Evolutionary conservation across 2,329 filamentous ascomycete species (phyloP).

Genomic region (Fusarium robinianum): DNA sequence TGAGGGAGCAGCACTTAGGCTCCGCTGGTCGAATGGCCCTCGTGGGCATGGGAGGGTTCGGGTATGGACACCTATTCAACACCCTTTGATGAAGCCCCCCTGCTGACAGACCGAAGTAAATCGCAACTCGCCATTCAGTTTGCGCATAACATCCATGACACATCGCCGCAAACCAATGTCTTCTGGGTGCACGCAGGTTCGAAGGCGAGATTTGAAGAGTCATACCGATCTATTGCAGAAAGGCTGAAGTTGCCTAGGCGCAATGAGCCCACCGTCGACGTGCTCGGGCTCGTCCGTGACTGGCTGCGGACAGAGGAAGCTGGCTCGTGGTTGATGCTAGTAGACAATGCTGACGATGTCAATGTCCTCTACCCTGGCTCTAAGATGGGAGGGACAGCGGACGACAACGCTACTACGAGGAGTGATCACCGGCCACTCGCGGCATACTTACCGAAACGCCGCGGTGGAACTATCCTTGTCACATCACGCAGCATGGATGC

Average conservation of each 20-base stretch:
- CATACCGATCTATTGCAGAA: constrained; percentile 42
- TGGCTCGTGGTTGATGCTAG: constrained; percentile 28
- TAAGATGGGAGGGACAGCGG: background rate
- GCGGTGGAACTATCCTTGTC: constrained; percentile 22
- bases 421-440: constrained; percentile 4
- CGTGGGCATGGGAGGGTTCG: constrained; percentile 43
- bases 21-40: constrained; percentile 35
- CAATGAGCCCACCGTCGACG: constrained; percentile 38
- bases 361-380: constrained; percentile 8
- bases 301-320: constrained; percentile 35
- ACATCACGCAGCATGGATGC: constrained; percentile 21
- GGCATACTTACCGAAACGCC: constrained; percentile 19
- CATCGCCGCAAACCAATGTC: constrained; percentile 37
- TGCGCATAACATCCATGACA: constrained; percentile 35
- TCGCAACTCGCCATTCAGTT: constrained; percentile 44
- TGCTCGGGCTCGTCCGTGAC: constrained; percentile 39
- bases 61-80: constrained; percentile 10
- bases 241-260: constrained; percentile 37
- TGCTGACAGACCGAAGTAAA: constrained; percentile 20
- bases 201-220: constrained; percentile 41
- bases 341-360: constrained; percentile 29
- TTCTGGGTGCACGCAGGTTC: constrained; percentile 47
- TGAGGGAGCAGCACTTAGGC: constrained; percentile 26
- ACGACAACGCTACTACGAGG: background rate
- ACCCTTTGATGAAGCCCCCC: background rate